These are phyloP conservation scores for Hansenula lynferdii DNA, from an alignment of 1,139 yeast genomes.

Conservation along the genomic window DNA sequence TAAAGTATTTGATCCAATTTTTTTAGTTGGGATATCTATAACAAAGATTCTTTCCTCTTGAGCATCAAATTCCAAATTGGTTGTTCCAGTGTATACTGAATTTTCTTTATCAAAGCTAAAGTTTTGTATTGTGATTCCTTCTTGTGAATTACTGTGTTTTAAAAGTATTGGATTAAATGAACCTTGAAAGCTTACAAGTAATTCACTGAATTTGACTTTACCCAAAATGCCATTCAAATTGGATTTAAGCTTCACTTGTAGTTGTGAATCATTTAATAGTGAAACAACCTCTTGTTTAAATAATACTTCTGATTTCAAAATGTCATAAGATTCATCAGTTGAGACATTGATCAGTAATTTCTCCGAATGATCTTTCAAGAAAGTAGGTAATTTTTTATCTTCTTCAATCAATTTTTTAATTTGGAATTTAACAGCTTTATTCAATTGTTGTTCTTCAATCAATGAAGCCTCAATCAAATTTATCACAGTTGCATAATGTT, in stretches of 20 bases:
- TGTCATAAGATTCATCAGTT: slow-evolving; percentile 19
- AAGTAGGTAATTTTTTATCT: slow-evolving; percentile 1
- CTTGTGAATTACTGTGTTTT: slow-evolving; percentile 11
- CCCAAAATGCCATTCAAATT: slow-evolving; percentile 21
- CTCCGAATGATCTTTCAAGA: slow-evolving; percentile 8
- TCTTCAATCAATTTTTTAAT: slow-evolving; percentile 1
- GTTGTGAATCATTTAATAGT: slow-evolving; percentile 17
- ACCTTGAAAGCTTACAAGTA: slow-evolving; percentile 22
- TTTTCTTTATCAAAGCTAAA: slow-evolving; percentile 5
- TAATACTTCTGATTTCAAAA: slow-evolving; percentile 18
- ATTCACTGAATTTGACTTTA: slow-evolving; percentile 17
- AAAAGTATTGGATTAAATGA: slow-evolving; percentile 13
- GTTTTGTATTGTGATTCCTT: neutral
- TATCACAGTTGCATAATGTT: slow-evolving; percentile 25
- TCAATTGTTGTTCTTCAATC: slow-evolving; percentile 12
- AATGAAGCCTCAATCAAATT: slow-evolving; percentile 23
- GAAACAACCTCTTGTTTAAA: slow-evolving; percentile 19
- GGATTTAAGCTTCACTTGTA: slow-evolving; percentile 28
- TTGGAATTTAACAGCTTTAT: neutral
- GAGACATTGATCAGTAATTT: slow-evolving; percentile 17
- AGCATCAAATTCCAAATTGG: slow-evolving; percentile 13
- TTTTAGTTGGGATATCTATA: slow-evolving; percentile 11
- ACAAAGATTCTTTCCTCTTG: slow-evolving; percentile 11
- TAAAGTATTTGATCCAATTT: slow-evolving; percentile 14
- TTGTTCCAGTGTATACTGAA: slow-evolving; percentile 2